Percentiles rank a stretch among this genome's conserved stretches.
These are phyloP conservation scores for Saccharomycopsis microspora DNA, from an alignment of 805 yeast species.

Conservation along the genomic window DNA sequence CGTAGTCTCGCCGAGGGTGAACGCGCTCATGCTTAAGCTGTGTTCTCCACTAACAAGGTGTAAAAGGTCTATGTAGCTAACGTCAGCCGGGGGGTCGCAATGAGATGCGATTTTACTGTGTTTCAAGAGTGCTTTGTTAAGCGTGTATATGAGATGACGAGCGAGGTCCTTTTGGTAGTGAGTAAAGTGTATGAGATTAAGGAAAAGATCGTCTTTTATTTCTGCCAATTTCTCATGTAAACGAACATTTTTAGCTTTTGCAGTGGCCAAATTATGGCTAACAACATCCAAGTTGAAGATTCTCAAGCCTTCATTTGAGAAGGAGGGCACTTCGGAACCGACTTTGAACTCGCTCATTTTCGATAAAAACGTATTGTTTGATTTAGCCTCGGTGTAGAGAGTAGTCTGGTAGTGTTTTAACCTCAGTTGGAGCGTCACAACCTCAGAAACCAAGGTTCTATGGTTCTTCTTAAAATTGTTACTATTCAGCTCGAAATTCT, in stretches of 20 bases:
- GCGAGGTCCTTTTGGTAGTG: conserved; percentile 8
- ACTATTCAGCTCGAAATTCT: conserved; percentile 9
- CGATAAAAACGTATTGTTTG: conserved; percentile 1
- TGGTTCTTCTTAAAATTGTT: conserved; percentile 11
- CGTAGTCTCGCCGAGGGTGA: no score
- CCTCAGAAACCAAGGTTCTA: conserved; percentile 7
- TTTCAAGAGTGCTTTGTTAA: conserved; percentile 11
- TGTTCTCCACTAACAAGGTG: background rate
- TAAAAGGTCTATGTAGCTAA: background rate
- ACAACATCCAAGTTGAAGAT: conserved; percentile 8
- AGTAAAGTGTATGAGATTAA: conserved; percentile 8
- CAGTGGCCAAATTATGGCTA: background rate
- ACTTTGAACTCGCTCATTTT: background rate
- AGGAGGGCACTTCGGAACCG: background rate
- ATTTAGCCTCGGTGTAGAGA: background rate
- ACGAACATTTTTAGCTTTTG: conserved; percentile 2
- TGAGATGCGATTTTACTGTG: background rate
- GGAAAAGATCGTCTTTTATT: conserved; percentile 7
- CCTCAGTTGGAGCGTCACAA: conserved; percentile 2
- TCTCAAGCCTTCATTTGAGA: background rate
- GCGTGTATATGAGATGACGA: conserved; percentile 1
- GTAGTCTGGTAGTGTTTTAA: conserved; percentile 4
- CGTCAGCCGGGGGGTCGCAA: background rate
- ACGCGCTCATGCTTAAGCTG: background rate
- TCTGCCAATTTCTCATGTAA: conserved; percentile 2